Percentiles rank a stretch among this genome's conserved stretches.
Conservation (phyloP, 1,139 yeast species). For the Hemisphaericaspora subhashii region DNA sequence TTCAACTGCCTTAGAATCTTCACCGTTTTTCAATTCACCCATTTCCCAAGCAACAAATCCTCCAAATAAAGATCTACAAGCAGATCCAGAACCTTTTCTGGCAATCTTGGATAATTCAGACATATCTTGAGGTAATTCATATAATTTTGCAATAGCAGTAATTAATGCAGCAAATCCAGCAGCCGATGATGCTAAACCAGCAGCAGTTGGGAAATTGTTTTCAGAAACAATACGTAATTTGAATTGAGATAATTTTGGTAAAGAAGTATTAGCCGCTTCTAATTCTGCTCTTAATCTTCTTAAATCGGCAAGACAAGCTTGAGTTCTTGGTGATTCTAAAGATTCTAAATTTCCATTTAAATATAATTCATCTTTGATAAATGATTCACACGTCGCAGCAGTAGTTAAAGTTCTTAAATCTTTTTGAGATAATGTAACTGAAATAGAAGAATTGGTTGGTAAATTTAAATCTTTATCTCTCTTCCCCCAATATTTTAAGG, state of each 20-base stretch:
- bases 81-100: slow-evolving; percentile 97
- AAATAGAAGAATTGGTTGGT: slow-evolving; percentile 94
- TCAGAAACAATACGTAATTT: slow-evolving; percentile 83
- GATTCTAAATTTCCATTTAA: slow-evolving; percentile 77
- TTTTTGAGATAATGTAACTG: slow-evolving; percentile 87
- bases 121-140: slow-evolving; percentile 73
- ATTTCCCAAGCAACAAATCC: slow-evolving; percentile 99
- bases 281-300: slow-evolving; percentile 61
- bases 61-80: slow-evolving; percentile 94
- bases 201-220: slow-evolving; percentile 98
- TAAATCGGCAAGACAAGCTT: slow-evolving; percentile 76
- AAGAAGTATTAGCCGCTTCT: slow-evolving; percentile 47
- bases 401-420: slow-evolving; percentile 91
- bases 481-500: slow-evolving; percentile 98
- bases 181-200: slow-evolving; percentile 96
- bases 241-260: slow-evolving; percentile 65
- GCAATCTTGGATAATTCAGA: slow-evolving; percentile 91
- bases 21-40: slow-evolving; percentile 74
- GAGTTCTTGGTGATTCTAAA: slow-evolving; percentile 66
- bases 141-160: slow-evolving; percentile 78
- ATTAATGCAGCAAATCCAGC: slow-evolving; percentile 98
- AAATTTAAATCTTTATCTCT: slow-evolving; percentile 82
- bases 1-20: slow-evolving; percentile 90
- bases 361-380: slow-evolving; percentile 69
- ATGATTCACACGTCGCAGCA: slow-evolving; percentile 65